A percentile compares a stretch with the other conserved stretches of the same genome.
Conservation (phyloP, 164 flowering plant genomes). For the Taxillus chinensis region DNA sequence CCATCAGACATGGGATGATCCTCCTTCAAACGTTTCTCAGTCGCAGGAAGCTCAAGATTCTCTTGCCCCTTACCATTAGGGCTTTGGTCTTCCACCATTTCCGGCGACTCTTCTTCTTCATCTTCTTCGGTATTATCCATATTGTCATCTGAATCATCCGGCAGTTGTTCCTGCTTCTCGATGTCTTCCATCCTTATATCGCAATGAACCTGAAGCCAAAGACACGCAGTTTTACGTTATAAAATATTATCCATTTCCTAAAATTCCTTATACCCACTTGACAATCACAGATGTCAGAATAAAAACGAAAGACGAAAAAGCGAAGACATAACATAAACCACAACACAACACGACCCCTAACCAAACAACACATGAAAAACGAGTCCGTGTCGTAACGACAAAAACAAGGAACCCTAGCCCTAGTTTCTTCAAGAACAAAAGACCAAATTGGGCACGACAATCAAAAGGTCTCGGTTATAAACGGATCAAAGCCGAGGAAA, state of each 20-base stretch:
- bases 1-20: constrained; percentile 5
- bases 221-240: not conserved
- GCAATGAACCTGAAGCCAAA: not conserved
- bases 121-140: constrained; percentile 11
- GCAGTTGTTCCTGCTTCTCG: constrained; percentile 10
- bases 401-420: not conserved
- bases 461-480: no score
- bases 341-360: not conserved
- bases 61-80: constrained; percentile 8
- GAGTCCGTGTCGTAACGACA: not conserved
- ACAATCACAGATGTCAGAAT: no score
- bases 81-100: constrained; percentile 1
- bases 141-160: not conserved
- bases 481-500: no score
- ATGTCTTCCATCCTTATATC: constrained; percentile 16
- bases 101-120: constrained; percentile 8
- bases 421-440: not conserved
- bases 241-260: not conserved
- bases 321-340: not conserved
- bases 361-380: no score
- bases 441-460: no score
- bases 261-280: not conserved
- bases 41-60: not conserved
- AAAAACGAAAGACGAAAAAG: not conserved
- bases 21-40: constrained; percentile 10